Evolutionary conservation across 2,329 filamentous ascomycete species (phyloP).

Genomic region (Lasiodiplodia sp.): DNA sequence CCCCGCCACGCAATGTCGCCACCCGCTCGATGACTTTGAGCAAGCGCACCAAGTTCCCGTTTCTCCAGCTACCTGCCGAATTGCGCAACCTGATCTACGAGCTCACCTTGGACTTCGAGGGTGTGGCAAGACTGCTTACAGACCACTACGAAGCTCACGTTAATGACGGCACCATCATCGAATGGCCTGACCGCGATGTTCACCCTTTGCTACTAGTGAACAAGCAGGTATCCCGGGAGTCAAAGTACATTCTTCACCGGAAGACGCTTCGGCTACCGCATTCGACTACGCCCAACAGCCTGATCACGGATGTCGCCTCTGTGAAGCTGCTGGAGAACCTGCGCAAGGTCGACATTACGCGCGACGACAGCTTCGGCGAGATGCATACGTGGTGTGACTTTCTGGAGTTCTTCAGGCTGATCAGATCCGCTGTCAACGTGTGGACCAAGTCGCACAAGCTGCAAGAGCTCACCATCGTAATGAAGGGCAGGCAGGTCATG

Average conservation of each 20-base stretch:
- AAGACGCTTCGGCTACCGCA: conserved; percentile 25
- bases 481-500: conserved; percentile 15
- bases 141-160: conserved; percentile 27
- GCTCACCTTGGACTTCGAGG: conserved; percentile 24
- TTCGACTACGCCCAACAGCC: conserved; percentile 10
- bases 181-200: conserved; percentile 11
- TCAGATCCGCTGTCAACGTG: conserved; percentile 18
- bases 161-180: conserved; percentile 10
- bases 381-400: conserved; percentile 28
- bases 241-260: conserved; percentile 23
- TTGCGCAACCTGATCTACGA: conserved; percentile 30
- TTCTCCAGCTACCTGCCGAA: conserved; percentile 29
- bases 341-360: conserved; percentile 26
- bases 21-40: conserved; percentile 23
- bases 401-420: conserved; percentile 27
- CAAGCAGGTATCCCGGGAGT: conserved; percentile 25
- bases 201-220: conserved; percentile 20
- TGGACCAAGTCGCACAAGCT: conserved; percentile 25
- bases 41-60: conserved; percentile 25
- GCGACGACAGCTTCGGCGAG: conserved; percentile 25
- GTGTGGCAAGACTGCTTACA: conserved; percentile 15
- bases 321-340: conserved; percentile 16
- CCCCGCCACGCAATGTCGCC: neutral
- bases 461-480: conserved; percentile 24
- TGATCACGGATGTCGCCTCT: conserved; percentile 21